Evolutionary conservation across 768 basidiomycete genomes (phyloP), one percentile per base, ranked within the genome.

Genomic region (Kwoniella shandongensis): DNA sequence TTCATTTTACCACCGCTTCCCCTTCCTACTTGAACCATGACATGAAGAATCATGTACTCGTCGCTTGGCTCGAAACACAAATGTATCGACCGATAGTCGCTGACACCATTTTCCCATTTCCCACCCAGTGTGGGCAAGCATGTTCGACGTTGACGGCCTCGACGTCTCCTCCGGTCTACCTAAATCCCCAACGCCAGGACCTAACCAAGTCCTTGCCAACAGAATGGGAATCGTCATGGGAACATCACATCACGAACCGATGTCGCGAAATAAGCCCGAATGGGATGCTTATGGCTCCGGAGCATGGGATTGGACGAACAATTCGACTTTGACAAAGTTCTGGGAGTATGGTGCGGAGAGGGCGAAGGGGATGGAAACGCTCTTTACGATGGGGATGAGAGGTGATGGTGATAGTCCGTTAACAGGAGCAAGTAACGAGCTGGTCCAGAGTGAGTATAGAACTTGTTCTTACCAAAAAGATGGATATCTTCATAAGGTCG

Each of bases 211-310:
- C 27, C 77, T 84, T 29, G 87, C 86, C 3, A 83, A 87, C 62
- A 78, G 77, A 52, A 86, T 83, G 73, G 86, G 84, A 22, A 79
- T 87, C 44, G 85, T 84, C 32, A 87, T 87, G 84, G 85, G 86
- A 41, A 86, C 86, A 2, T 85, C 68, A 4, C 85, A 87, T 67
- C 83, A 88, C 72, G 86, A 88, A 66, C 87, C 87, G 11, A 86
- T 87, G 84, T 83, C 84, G 79, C 82, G 86, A 22, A 84, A 85
- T 35, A 84, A 83, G 2, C 86, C 86, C 12, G 72, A 88, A 68
- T 88, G 85, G 80, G 79, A 74, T 58, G 69, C 82, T 10, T 82
- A 83, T 57, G 84, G 82, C 1, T 69, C 66, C 3, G 86, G 86
- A 1, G 60, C 78, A 0, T 88, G 86, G 86, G 83, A 88, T 66